phyloP scores from a whole-genome alignment of 1,139 yeast genomes.

The Entelexis paramagnoliae region DNA sequence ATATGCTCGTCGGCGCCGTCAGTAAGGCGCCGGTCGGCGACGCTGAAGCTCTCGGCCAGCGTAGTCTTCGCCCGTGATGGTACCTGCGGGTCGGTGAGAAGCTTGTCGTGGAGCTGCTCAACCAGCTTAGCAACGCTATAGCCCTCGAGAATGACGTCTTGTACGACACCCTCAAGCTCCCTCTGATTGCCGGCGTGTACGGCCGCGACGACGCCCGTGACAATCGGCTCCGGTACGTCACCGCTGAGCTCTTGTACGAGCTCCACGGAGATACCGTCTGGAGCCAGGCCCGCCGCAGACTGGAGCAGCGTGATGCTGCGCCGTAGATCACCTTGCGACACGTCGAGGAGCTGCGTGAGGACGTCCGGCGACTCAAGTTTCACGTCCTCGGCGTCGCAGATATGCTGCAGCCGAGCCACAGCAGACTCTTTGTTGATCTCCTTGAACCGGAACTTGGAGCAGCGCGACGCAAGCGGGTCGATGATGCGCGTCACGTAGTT shows the following conservation, averaged over 20 bases:
- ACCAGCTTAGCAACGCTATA: slow-evolving; percentile 79
- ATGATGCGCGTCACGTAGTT: slow-evolving; percentile 92
- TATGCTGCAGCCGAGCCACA: slow-evolving; percentile 49
- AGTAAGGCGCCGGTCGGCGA: slow-evolving; percentile 61
- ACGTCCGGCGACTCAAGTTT: slow-evolving; percentile 41
- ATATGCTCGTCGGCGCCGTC: slow-evolving; percentile 90
- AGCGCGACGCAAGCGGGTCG: slow-evolving; percentile 91
- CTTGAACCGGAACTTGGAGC: slow-evolving; percentile 87
- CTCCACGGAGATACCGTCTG: slow-evolving; percentile 27
- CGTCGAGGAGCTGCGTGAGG: slow-evolving; percentile 50
- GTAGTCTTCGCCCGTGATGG: slow-evolving; percentile 50
- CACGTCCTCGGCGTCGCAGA: slow-evolving; percentile 45
- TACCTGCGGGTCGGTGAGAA: slow-evolving; percentile 49
- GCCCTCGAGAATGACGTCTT: slow-evolving; percentile 56
- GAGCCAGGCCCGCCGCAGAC: slow-evolving; percentile 51
- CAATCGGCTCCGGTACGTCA: slow-evolving; percentile 50
- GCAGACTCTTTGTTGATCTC: slow-evolving; percentile 66
- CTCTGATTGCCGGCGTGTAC: slow-evolving; percentile 25
- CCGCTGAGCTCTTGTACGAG: slow-evolving; percentile 67
- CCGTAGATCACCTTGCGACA: slow-evolving; percentile 83
- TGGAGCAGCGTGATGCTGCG: slow-evolving; percentile 86
- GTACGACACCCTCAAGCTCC: slow-evolving; percentile 36
- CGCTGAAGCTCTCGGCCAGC: slow-evolving; percentile 56
- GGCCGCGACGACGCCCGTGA: slow-evolving; percentile 39
- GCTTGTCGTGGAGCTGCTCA: slow-evolving; percentile 66